Base-by-base conservation (phyloP, 2,329 filamentous ascomycete species). In the Aspergillus awamori region DNA sequence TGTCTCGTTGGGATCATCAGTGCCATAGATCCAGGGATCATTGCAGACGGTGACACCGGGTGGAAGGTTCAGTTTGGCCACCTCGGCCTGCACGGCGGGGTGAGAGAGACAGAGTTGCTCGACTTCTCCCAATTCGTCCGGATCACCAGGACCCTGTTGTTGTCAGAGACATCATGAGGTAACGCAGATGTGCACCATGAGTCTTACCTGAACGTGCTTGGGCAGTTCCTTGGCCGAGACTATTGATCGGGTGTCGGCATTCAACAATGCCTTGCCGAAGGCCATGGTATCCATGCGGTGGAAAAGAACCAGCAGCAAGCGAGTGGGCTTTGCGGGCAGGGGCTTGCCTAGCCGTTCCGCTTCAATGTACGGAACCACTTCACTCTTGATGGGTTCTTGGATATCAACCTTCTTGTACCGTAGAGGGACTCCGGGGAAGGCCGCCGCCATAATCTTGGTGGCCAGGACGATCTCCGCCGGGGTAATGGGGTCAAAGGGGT, bases 1-100 rank as follows among this genome's bases (percentile, higher is more conserved):
- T 5, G 67, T 68, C 57, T 79, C 77, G 4, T 78, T 76, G 15
- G 67, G 63, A 49, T 77, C 72, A 4, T 79, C 77, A 0, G 72
- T 76, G 72, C 83, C 86, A 64, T 92, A 93, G 39, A 91, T 91
- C 90, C 89, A 93, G 0, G 85, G 85, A 64, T 87, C 86, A 54
- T 81, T 80, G 63, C 86, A 83, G 20, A 88, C 79, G 1, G 81
- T 80, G 6, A 84, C 80, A 20, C 84, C 85, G 0, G 84, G 74
- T 0, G 86, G 86, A 0, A 88, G 78, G 60, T 87, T 73, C 62
- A 88, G 66, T 67, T 88, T 88, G 36, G 82, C 83, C 58, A 88
- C 81, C 63, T 86, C 86, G 2, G 82, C 83, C 67, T 86, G 78
- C 8, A 88, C 86, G 3, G 77, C 79, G 28, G 82, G 80, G 64